Evolutionary conservation across 2,329 filamentous ascomycete genomes (phyloP), one percentile per base, ranked within the genome.

Genomic region (Cytospora piceicola): DNA sequence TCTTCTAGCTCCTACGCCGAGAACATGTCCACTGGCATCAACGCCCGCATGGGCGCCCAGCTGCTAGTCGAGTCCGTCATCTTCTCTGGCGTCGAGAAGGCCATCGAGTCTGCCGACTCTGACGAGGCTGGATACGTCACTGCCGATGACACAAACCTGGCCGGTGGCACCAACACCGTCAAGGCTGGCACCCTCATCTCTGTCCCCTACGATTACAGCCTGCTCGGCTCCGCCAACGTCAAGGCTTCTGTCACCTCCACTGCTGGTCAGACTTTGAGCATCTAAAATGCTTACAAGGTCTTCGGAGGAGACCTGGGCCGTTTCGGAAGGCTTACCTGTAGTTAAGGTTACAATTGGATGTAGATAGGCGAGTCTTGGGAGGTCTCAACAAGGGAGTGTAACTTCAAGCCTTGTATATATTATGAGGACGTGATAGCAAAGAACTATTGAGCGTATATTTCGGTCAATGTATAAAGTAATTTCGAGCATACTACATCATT

Each of bases 21-120:
- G 70, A 65, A 53, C 34, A 71, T 81, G 69, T 73, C 77, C 58
- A 78, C 75, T 54, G 81, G 82, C 57, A 81, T 88, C 78, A 87
- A 87, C 78, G 82, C 83, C 58, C 82, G 84, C 61, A 78, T 82
- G 70, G 82, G 81, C 15, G 84, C 85, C n/a, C 80, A 87, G 73
- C 76, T 87, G n/a, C 80, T 87, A 32, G 79, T 88, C 30, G 82
- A 88, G 77, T 85, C 83, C 60, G 82, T 82, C 66, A 76, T 76
- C 69, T 86, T 86, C 71, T 77, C 76, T 42, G 78, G 78, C 69
- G 72, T 70, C 66, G 46, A 54, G 27, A 71, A 68, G 52, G 75
- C 76, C 56, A 73, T 80, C 64, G 74, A 74, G 71, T 79, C 74
- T 60, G 74, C 71, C 59, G 77, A 83, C 73, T 81, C 79, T 65